Evolutionary conservation across 2,329 filamentous ascomycete genomes (phyloP), one percentile per base, ranked within the genome.

Genomic region (Claviceps sp.): DNA sequence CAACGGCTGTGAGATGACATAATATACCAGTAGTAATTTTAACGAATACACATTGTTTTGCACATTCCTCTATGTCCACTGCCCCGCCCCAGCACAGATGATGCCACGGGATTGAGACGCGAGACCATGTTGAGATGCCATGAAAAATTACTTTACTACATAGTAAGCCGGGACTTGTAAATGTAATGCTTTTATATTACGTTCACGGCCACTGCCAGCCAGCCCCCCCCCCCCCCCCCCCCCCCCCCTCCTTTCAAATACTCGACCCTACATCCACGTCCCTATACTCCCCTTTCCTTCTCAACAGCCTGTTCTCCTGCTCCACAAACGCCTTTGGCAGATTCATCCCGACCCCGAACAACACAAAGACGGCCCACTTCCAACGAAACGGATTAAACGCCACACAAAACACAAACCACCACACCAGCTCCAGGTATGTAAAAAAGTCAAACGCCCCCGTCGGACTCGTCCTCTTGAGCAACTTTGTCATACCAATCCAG

Each of bases 331-430:
- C 72, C 64, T 78, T 73, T 0, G 88, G 88, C 46, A 93, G 62
- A 20, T 71, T 72, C 44, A 78, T 73, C 0, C 85, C 86, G 34
- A 91, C 64, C 0, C 88, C 88, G 54, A 85, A 85, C 59, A 94
- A 82, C 16, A 94, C 86, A 62, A 94, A 94, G 0, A 82, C 63
- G 0, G 83, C 86, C 88, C 88, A 94, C 71, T 94, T 94, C 87
- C 88, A 94, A 8, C 88, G 72, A 66, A 94, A 94, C 0, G 88
- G 88, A 62, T 94, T 94, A 59, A 93, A 76, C 4, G 76, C 70
- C 43, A 91, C 80, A 52, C 84, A 84, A 61, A 93, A 94, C 5
- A 80, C 64, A 57, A 91, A 93, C 88, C 88, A 94, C 73, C 86
- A 94, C 4, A 93, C 62, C 49, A 94, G 70, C 66, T 95, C 88